Percentiles rank a stretch among this genome's conserved stretches.
Conservation (phyloP, 495 filamentous ascomycete species). For the Cryomyces antarcticus region DNA sequence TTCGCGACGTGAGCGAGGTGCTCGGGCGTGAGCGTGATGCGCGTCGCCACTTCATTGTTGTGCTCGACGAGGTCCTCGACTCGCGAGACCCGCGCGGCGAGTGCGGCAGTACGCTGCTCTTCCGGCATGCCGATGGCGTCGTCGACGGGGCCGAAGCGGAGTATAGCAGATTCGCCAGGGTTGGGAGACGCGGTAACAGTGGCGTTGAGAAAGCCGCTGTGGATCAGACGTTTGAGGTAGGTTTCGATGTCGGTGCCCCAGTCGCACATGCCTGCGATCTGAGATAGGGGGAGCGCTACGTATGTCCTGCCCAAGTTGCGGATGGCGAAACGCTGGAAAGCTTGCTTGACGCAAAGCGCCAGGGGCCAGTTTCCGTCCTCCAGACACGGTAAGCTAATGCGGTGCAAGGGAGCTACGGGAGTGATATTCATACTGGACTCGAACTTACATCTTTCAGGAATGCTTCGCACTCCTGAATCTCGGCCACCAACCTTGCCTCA, state of each 20-base stretch:
- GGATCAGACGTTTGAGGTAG: slow-evolving; percentile 13
- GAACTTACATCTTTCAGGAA: slow-evolving; percentile 39
- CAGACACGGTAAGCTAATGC: slow-evolving; percentile 26
- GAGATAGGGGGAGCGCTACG: slow-evolving; percentile 15
- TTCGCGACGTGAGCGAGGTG: slow-evolving; percentile 12
- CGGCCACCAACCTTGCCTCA: slow-evolving; percentile 32
- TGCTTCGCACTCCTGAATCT: slow-evolving; percentile 31
- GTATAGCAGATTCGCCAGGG: slow-evolving; percentile 2
- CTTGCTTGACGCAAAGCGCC: slow-evolving; percentile 28
- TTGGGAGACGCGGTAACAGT: slow-evolving; percentile 6
- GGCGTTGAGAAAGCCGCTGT: slow-evolving; percentile 12
- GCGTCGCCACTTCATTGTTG: slow-evolving; percentile 15
- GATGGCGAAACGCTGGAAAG: slow-evolving; percentile 27
- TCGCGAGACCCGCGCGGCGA: slow-evolving; percentile 13
- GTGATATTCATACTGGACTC: not conserved
- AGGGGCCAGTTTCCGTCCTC: slow-evolving; percentile 41
- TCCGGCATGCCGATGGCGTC: slow-evolving; percentile 12
- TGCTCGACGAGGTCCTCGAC: slow-evolving; percentile 13
- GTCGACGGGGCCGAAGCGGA: slow-evolving; percentile 15
- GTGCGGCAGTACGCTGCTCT: slow-evolving; percentile 11
- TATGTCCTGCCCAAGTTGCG: slow-evolving; percentile 17
- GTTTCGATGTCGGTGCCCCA: slow-evolving; percentile 4
- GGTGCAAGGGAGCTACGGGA: slow-evolving; percentile 11
- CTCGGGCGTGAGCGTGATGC: slow-evolving; percentile 16
- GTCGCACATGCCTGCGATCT: slow-evolving; percentile 11